Conservation (phyloP, 352 stramenopile genomes). For the Phytopythium sindhum region DNA sequence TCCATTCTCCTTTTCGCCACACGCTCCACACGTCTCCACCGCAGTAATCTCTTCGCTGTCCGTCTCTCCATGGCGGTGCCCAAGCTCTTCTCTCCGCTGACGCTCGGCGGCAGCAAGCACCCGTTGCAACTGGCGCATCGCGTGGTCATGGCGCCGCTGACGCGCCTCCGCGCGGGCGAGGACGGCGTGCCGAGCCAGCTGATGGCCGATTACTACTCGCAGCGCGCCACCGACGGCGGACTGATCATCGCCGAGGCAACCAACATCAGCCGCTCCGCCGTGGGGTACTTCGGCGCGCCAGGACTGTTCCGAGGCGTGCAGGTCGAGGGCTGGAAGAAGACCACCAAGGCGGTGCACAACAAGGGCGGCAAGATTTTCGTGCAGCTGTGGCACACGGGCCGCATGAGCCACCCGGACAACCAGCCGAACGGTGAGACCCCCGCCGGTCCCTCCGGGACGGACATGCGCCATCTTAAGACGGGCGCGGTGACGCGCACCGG, state of each 20-base stretch:
- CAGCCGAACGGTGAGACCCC: slow-evolving; percentile 47
- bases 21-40: neutral
- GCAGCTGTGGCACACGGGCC: slow-evolving; percentile 86
- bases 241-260: slow-evolving; percentile 64
- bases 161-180: slow-evolving; percentile 30
- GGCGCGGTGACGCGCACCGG: slow-evolving; percentile 25
- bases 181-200: slow-evolving; percentile 32
- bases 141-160: slow-evolving; percentile 68
- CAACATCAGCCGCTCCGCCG: slow-evolving; percentile 37
- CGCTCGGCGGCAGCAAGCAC: slow-evolving; percentile 31
- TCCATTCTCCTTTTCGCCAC: neutral
- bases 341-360: slow-evolving; percentile 67
- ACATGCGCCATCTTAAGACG: slow-evolving; percentile 14
- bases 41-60: neutral
- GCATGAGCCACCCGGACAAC: slow-evolving; percentile 54
- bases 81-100: slow-evolving; percentile 43
- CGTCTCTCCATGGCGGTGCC: slow-evolving; percentile 10
- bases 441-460: slow-evolving; percentile 37
- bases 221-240: slow-evolving; percentile 50
- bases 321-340: slow-evolving; percentile 45
- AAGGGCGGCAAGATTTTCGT: slow-evolving; percentile 74
- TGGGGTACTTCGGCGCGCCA: slow-evolving; percentile 40
- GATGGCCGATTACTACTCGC: slow-evolving; percentile 56
- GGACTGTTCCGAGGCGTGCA: slow-evolving; percentile 51
- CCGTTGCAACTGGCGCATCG: slow-evolving; percentile 44